Evolutionary conservation across 495 filamentous ascomycete genomes (phyloP), one percentile per base, ranked within the genome.

Genomic region (Aspergillus steynii): DNA sequence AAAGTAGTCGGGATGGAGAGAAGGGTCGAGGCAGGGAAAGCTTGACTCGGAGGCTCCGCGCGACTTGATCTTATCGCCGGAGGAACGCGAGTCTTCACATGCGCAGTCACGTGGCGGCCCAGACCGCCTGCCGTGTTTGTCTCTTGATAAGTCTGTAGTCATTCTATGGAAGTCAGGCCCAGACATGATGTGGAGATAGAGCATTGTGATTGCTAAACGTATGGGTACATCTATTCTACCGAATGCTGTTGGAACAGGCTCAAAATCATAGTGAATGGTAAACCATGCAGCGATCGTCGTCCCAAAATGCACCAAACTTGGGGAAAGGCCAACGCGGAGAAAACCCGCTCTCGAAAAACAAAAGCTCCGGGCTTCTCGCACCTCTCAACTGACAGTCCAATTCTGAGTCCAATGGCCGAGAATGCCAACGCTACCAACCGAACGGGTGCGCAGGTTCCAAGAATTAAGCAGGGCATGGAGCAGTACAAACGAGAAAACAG

Each of bases 181-280:
- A 42, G 1, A 14, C 14, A 42, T 14, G 37, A 14, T 14, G 37
- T 12, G 12, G 37, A 37, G 37, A 42, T 42, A 42, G 37, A 42
- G 37, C 37, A 61, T 50, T 47, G 55, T 71, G 51, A 62, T 67
- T 68, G 64, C 53, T 50, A 68, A 61, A 56, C 56, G 60, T 71
- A 72, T 70, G 66, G 59, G 59, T 70, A 69, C 62, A 69, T 70
- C 63, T 69, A 67, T 62, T 68, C 66, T 68, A 65, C 66, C 64
- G 61, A 58, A 50, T 65, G 60, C 55, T 68, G 61, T 56, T 64
- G 54, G 34, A 50, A 57, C 54, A 67, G 51, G 52, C 48, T 55
- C 55, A 51, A 56, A 62, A 56, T 60, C 51, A 62, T 53, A 62
- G 50, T 34, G 51, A 60, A 62, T 59, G 55, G 53, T 46, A 52